These are phyloP conservation scores for Candida corydali DNA, from an alignment of 805 yeast species.

Conservation along the genomic window DNA sequence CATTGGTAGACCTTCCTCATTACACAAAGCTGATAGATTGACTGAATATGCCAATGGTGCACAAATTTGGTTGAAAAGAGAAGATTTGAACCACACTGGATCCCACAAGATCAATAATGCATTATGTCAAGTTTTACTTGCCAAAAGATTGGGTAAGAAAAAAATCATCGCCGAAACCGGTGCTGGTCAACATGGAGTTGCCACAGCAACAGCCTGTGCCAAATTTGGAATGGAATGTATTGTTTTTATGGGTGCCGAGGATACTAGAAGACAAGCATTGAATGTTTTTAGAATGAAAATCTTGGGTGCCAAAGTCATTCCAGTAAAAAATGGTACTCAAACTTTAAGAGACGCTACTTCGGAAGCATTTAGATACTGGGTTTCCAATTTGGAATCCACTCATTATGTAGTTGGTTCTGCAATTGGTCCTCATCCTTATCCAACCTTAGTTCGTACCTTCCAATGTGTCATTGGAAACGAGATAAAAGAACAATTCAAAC, in stretches of 20 bases:
- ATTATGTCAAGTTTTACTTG: constrained; percentile 74
- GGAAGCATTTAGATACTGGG: constrained; percentile 97
- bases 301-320: constrained; percentile 91
- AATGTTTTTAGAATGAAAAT: constrained; percentile 97
- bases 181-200: constrained; percentile 93
- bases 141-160: constrained; percentile 72
- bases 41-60: constrained; percentile 87
- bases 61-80: constrained; percentile 96
- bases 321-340: constrained; percentile 91
- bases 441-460: constrained; percentile 96
- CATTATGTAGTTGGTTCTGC: constrained; percentile 98
- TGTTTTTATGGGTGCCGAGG: constrained; percentile 99
- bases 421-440: constrained; percentile 99
- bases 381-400: constrained; percentile 75
- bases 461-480: constrained; percentile 96
- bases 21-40: constrained; percentile 87
- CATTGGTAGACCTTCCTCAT: constrained; percentile 93
- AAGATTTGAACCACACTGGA: constrained; percentile 88
- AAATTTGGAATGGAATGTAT: constrained; percentile 91
- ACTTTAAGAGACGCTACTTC: constrained; percentile 97
- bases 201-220: constrained; percentile 90
- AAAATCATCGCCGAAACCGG: constrained; percentile 86
- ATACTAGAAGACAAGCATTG: constrained; percentile 95
- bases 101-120: constrained; percentile 87
- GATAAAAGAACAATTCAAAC: constrained; percentile 85